Percentiles rank a stretch among this genome's conserved stretches.
phyloP scores from a whole-genome alignment of 257 asterid genomes.

The Salvia rosmarinus region DNA sequence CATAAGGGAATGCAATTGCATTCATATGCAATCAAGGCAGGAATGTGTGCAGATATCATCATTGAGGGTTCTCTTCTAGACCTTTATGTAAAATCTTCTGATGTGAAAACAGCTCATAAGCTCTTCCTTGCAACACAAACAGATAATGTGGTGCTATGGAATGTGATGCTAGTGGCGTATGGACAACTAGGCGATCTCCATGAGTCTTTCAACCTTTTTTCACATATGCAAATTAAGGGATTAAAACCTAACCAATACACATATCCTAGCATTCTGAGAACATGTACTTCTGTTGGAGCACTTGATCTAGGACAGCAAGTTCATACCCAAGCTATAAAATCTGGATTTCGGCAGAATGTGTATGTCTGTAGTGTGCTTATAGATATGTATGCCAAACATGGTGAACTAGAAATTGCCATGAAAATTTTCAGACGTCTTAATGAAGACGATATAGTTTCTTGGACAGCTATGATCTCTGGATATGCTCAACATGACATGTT shows the following conservation, averaged over 20 bases:
- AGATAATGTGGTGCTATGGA: too few relatives aligned
- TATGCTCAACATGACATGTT: constrained; percentile 63
- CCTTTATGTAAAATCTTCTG: constrained; percentile 79
- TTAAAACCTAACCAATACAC: too few relatives aligned
- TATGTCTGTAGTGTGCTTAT: constrained; percentile 85
- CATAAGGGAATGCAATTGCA: constrained; percentile 76
- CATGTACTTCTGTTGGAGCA: too few relatives aligned
- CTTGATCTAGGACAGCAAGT: too few relatives aligned
- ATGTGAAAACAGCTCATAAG: constrained; percentile 65
- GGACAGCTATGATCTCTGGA: too few relatives aligned
- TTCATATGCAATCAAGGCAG: constrained; percentile 69
- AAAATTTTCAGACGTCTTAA: too few relatives aligned
- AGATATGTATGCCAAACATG: constrained; percentile 83
- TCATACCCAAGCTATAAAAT: constrained; percentile 73
- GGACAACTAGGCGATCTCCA: constrained; percentile 73
- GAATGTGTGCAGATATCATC: constrained; percentile 70
- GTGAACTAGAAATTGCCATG: too few relatives aligned
- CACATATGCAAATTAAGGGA: too few relatives aligned
- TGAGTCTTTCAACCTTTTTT: constrained; percentile 58
- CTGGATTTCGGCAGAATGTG: constrained; percentile 72
- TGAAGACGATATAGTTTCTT: too few relatives aligned
- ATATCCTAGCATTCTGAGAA: too few relatives aligned
- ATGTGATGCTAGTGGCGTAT: constrained; percentile 88
- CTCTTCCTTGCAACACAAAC: too few relatives aligned
- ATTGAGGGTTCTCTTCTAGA: constrained; percentile 86